Evolutionary conservation across 306 rosid genomes (phyloP).

Genomic region (Pueraria montana): DNA sequence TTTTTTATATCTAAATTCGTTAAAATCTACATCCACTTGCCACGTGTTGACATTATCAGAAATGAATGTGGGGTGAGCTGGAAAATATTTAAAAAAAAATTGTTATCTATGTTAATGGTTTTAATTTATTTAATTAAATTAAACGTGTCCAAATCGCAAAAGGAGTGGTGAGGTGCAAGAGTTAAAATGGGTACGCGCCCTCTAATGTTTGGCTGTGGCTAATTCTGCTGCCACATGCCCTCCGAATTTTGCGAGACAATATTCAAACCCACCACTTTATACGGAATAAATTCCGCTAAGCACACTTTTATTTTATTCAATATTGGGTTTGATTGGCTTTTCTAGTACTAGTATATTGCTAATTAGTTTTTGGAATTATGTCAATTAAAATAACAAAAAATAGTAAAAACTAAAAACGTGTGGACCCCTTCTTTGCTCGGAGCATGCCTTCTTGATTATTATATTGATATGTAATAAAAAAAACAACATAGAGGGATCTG

Average conservation of each 20-base stretch:
- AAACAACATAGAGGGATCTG: background rate
- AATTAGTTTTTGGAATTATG: conserved; percentile 2
- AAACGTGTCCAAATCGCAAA: conserved; percentile 22
- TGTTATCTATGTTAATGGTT: background rate
- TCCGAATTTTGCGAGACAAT: conserved; percentile 49
- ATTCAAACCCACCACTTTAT: conserved; percentile 54
- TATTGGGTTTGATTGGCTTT: conserved; percentile 5
- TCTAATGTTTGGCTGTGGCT: conserved; percentile 5
- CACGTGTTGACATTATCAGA: conserved; percentile 47
- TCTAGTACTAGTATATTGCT: background rate
- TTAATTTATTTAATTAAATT: conserved; percentile 13
- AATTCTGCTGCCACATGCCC: conserved; percentile 45
- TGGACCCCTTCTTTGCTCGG: conserved; percentile 53
- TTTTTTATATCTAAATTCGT: background rate
- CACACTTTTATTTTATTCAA: conserved; percentile 47
- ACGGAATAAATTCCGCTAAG: conserved; percentile 60
- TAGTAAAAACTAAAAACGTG: conserved; percentile 48
- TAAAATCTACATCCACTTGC: conserved; percentile 32
- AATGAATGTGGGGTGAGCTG: conserved; percentile 44
- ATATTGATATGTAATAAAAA: background rate
- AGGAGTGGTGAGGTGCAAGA: conserved; percentile 44
- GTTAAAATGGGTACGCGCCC: conserved; percentile 45
- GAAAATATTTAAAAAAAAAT: conserved; percentile 19
- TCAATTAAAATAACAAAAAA: background rate
- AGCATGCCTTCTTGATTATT: conserved; percentile 20